phyloP scores from a whole-genome alignment of 139 green algal species.

The Yamagishiella unicocca region DNA sequence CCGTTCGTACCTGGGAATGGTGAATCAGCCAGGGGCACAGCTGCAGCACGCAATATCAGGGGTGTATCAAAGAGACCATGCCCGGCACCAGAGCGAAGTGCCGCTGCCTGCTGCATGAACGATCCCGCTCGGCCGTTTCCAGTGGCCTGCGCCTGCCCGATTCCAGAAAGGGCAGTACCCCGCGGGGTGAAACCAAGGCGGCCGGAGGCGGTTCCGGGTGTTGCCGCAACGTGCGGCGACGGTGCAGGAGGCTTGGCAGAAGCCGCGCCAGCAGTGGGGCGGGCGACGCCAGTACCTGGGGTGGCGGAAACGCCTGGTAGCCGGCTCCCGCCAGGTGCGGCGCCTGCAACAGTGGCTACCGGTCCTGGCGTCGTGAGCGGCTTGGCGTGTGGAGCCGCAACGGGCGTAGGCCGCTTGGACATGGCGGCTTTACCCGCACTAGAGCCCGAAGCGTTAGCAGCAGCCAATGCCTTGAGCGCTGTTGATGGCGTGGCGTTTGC shows the following conservation, averaged over 20 bases:
- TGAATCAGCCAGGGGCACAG: constrained; percentile 4
- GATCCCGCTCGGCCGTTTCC: neutral
- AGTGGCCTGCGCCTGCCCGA: neutral
- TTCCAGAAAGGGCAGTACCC: neutral
- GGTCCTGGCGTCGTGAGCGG: neutral
- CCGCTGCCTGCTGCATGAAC: neutral
- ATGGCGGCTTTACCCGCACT: neutral
- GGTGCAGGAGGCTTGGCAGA: neutral
- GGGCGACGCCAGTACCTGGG: neutral
- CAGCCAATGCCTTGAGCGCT: constrained; percentile 30
- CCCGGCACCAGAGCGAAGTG: neutral
- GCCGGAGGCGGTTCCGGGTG: neutral
- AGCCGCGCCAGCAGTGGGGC: neutral
- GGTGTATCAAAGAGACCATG: constrained; percentile 30
- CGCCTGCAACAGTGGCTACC: neutral
- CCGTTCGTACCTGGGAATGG: constrained; percentile 22
- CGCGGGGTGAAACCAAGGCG: neutral
- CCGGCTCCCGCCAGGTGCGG: neutral
- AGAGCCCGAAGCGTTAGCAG: neutral
- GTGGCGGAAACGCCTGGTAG: neutral
- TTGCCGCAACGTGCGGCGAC: neutral
- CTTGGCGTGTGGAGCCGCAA: neutral
- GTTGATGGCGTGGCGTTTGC: neutral
- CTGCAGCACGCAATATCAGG: neutral
- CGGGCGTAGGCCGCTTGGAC: constrained; percentile 1